A percentile compares a stretch with the other conserved stretches of the same genome.
These are phyloP conservation scores for Russula griseocarnosa DNA, from an alignment of 768 basidiomycete species.

Conservation along the genomic window DNA sequence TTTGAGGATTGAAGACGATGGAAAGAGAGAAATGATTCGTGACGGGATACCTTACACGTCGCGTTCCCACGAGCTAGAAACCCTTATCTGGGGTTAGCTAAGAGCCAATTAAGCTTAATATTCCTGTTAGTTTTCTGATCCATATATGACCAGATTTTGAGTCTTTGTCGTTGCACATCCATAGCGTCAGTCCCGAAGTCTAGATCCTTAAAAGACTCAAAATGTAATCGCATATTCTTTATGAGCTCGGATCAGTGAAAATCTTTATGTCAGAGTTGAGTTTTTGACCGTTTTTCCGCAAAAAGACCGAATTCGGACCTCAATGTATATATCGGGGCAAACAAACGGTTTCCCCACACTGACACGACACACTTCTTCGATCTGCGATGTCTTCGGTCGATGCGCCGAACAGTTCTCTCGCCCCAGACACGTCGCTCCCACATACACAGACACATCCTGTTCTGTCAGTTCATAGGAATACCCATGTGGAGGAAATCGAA, in stretches of 20 bases:
- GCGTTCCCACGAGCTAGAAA: slow-evolving; percentile 14
- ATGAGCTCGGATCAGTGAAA: neutral
- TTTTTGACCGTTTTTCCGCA: neutral
- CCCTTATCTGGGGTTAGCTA: slow-evolving; percentile 20
- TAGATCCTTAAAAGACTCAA: neutral
- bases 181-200: neutral
- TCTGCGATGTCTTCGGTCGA: neutral
- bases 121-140: too few species aligned
- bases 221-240: too few species aligned
- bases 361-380: neutral
- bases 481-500: neutral
- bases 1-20: slow-evolving; percentile 17
- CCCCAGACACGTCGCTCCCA: neutral
- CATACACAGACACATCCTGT: neutral
- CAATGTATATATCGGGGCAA: neutral
- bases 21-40: slow-evolving; percentile 10
- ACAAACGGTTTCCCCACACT: neutral
- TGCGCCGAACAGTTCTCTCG: neutral
- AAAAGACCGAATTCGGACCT: neutral
- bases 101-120: too few species aligned
- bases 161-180: neutral
- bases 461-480: neutral
- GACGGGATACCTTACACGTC: slow-evolving; percentile 20
- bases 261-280: too few species aligned
- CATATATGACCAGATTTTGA: neutral